Percentiles rank a stretch among this genome's conserved stretches.
phyloP scores from a whole-genome alignment of 176 grass and related monocot genomes.

The Phoenix roebelenii region DNA sequence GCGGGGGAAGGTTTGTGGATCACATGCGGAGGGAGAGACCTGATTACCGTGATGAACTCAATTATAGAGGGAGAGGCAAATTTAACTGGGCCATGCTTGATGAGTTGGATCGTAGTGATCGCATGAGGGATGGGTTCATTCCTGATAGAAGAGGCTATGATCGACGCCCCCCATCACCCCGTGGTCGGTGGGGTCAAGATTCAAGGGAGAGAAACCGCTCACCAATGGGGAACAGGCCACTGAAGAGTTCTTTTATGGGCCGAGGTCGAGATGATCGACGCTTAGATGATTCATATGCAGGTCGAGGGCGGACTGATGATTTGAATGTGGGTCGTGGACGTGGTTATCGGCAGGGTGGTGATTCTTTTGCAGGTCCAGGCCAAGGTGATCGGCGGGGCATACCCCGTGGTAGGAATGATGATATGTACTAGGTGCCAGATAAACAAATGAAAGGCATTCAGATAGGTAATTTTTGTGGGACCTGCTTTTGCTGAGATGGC shows the following conservation, averaged over 20 bases:
- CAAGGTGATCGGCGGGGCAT: constrained; percentile 26
- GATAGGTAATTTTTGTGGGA: background rate
- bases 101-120: constrained; percentile 30
- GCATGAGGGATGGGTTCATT: constrained; percentile 29
- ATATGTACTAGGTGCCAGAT: background rate
- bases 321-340: constrained; percentile 25
- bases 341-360: constrained; percentile 24
- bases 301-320: constrained; percentile 19
- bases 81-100: constrained; percentile 39
- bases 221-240: constrained; percentile 32
- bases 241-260: constrained; percentile 36
- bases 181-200: constrained; percentile 32
- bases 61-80: constrained; percentile 36
- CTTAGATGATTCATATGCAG: constrained; percentile 28
- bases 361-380: constrained; percentile 27
- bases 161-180: constrained; percentile 40
- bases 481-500: background rate
- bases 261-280: constrained; percentile 33
- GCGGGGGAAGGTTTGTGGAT: constrained; percentile 29
- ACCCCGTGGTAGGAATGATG: constrained; percentile 33
- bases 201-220: constrained; percentile 58
- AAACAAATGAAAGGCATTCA: background rate
- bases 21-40: constrained; percentile 29
- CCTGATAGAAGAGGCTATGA: constrained; percentile 29
- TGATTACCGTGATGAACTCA: constrained; percentile 31